Percentiles rank a stretch among this genome's conserved stretches.
Conservation (phyloP, 2,329 filamentous ascomycete species). For the Zasmidium angulare region DNA sequence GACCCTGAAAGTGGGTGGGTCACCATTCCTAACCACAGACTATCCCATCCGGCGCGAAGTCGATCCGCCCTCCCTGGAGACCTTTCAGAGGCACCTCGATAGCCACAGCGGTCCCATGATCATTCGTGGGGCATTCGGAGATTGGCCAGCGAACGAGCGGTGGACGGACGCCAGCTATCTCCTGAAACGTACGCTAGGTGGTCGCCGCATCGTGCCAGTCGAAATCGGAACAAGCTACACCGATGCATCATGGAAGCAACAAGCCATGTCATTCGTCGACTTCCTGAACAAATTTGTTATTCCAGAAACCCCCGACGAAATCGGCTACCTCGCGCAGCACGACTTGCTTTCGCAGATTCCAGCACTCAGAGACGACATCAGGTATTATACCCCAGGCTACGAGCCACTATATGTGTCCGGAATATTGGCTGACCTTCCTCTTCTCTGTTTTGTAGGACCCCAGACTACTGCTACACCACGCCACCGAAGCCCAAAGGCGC, state of each 20-base stretch:
- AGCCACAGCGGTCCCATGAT: slow-evolving; percentile 58
- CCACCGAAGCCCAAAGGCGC: slow-evolving; percentile 54
- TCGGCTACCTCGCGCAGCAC: slow-evolving; percentile 89
- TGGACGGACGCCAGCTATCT: slow-evolving; percentile 79
- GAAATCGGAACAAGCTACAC: slow-evolving; percentile 83
- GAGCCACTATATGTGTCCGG: no score
- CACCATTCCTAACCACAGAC: slow-evolving; percentile 9
- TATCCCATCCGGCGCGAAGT: slow-evolving; percentile 10
- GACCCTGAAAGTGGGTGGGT: slow-evolving; percentile 13
- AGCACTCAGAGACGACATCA: slow-evolving; percentile 70
- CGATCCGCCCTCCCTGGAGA: slow-evolving; percentile 21
- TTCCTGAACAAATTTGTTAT: slow-evolving; percentile 68
- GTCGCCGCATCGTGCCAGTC: slow-evolving; percentile 66
- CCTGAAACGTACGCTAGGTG: slow-evolving; percentile 69
- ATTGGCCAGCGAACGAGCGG: slow-evolving; percentile 77
- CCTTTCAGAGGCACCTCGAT: slow-evolving; percentile 33
- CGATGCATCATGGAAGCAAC: slow-evolving; percentile 79
- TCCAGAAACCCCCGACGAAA: slow-evolving; percentile 30
- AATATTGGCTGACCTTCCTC: no score
- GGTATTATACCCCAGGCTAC: no score
- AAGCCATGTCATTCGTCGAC: slow-evolving; percentile 69
- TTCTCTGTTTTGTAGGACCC: no score
- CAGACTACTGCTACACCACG: slow-evolving; percentile 78
- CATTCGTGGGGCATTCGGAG: slow-evolving; percentile 62
- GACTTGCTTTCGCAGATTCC: slow-evolving; percentile 83